These are phyloP conservation scores for Rosellinia necatrix DNA, from an alignment of 2,329 filamentous ascomycete species.

Conservation along the genomic window DNA sequence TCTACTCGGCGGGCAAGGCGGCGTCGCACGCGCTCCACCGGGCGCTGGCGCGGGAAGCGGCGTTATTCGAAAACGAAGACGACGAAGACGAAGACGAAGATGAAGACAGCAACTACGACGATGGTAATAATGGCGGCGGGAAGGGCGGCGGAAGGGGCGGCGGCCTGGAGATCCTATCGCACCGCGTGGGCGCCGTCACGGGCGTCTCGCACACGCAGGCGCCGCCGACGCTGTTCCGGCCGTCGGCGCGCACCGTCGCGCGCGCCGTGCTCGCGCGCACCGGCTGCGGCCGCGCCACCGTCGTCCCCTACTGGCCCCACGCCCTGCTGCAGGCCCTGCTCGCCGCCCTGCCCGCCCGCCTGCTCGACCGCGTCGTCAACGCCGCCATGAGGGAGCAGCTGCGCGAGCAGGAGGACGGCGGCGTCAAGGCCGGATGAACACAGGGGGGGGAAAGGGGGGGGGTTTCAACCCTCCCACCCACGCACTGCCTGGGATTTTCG, in stretches of 20 bases:
- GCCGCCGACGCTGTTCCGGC: conserved; percentile 22
- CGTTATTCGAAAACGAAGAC: conserved; percentile 19
- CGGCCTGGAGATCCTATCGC: conserved; percentile 26
- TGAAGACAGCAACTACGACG: no score
- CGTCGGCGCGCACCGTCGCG: conserved; percentile 28
- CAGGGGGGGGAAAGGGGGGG: neutral
- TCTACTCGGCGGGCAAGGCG: conserved; percentile 32
- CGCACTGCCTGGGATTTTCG: neutral
- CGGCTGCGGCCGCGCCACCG: conserved; percentile 25
- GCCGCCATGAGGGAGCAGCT: conserved; percentile 21
- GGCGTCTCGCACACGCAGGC: conserved; percentile 19
- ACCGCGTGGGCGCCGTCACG: conserved; percentile 30
- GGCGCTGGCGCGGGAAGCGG: conserved; percentile 44
- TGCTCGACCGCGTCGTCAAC: conserved; percentile 14
- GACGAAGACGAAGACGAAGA: conserved; percentile 6
- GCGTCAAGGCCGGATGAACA: neutral
- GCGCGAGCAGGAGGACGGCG: conserved; percentile 4
- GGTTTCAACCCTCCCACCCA: no score
- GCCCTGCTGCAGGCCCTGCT: conserved; percentile 25
- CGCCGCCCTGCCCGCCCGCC: neutral
- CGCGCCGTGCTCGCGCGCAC: conserved; percentile 26
- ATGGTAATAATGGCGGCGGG: no score
- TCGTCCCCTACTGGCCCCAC: conserved; percentile 33
- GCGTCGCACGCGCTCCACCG: conserved; percentile 24
- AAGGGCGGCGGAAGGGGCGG: no score